phyloP scores from a whole-genome alignment of 1,284 basidiomycete species.

The Marasmius oreades region DNA sequence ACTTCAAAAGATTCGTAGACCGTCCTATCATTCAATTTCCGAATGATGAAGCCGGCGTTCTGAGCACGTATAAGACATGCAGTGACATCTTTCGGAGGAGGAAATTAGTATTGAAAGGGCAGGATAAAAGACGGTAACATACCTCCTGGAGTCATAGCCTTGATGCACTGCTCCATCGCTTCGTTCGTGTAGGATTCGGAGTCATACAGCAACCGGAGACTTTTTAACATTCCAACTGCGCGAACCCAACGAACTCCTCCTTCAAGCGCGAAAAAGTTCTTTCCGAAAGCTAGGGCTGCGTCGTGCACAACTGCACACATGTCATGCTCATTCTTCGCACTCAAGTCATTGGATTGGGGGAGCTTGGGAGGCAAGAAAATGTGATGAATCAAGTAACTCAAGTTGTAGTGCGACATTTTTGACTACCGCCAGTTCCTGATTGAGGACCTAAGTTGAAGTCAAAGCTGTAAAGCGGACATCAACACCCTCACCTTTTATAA shows the following conservation, averaged over 20 bases:
- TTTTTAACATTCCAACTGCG: conserved; percentile 22
- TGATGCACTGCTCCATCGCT: conserved; percentile 12
- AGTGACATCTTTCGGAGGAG: conserved; percentile 27
- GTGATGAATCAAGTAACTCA: conserved; percentile 33
- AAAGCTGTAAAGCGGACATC: too few relatives aligned
- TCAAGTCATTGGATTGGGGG: conserved; percentile 33
- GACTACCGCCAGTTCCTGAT: too few relatives aligned
- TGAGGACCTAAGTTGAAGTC: too few relatives aligned
- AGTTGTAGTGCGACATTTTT: not conserved
- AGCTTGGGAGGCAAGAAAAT: conserved; percentile 39
- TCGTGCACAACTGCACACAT: conserved; percentile 12
- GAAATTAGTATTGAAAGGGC: not conserved
- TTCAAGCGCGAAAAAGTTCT: not conserved
- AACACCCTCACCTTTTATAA: too few relatives aligned
- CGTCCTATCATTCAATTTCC: conserved; percentile 21
- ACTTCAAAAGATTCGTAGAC: conserved; percentile 42
- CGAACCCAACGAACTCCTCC: conserved; percentile 21
- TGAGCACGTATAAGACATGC: conserved; percentile 36
- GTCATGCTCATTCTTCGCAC: conserved; percentile 7
- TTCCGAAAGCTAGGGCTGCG: conserved; percentile 1
- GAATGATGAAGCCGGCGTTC: conserved; percentile 40
- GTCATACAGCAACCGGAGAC: conserved; percentile 11
- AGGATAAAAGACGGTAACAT: not conserved
- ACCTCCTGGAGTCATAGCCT: conserved; percentile 20
- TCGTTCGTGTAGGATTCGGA: not conserved